phyloP scores from a whole-genome alignment of 768 basidiomycete genomes.

The Cystofilobasidium macerans region DNA sequence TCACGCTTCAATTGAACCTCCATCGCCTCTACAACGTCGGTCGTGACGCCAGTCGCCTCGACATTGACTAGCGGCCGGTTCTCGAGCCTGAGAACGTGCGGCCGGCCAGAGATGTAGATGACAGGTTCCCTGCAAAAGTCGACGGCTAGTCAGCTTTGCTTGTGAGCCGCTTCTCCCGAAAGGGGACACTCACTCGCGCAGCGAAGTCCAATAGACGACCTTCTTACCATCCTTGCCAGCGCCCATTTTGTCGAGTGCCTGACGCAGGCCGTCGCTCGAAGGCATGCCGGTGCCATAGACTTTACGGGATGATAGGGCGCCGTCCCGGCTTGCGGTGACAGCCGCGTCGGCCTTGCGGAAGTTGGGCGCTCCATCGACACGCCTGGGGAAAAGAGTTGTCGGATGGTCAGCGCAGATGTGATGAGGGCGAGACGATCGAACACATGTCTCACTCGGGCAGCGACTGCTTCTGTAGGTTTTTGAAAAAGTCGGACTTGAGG shows the following conservation, averaged over 20 bases:
- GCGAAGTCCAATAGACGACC: slow-evolving; percentile 81
- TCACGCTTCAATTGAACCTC: slow-evolving; percentile 79
- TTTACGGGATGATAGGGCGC: slow-evolving; percentile 9
- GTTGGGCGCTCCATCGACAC: slow-evolving; percentile 88
- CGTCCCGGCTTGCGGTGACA: neutral
- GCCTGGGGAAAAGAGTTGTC: slow-evolving; percentile 36
- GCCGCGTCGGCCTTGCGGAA: slow-evolving; percentile 54
- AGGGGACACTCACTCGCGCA: slow-evolving; percentile 56
- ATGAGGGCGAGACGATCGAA: neutral
- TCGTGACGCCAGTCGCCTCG: slow-evolving; percentile 92
- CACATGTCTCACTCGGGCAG: slow-evolving; percentile 65
- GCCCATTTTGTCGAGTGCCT: slow-evolving; percentile 64
- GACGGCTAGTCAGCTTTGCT: neutral
- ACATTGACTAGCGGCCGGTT: slow-evolving; percentile 87
- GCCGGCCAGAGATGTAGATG: slow-evolving; percentile 71
- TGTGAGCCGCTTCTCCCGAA: neutral
- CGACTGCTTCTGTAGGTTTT: slow-evolving; percentile 82
- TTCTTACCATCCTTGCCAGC: slow-evolving; percentile 68
- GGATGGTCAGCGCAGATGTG: neutral
- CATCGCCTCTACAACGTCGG: slow-evolving; percentile 80
- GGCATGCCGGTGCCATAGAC: slow-evolving; percentile 70
- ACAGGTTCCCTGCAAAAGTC: slow-evolving; percentile 65
- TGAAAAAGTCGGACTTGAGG: slow-evolving; percentile 56
- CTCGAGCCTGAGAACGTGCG: slow-evolving; percentile 79
- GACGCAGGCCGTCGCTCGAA: slow-evolving; percentile 67